Percentiles rank a stretch among this genome's conserved stretches.
Conservation (phyloP, 2,329 filamentous ascomycete genomes). For the Trichoderma endophyticum region DNA sequence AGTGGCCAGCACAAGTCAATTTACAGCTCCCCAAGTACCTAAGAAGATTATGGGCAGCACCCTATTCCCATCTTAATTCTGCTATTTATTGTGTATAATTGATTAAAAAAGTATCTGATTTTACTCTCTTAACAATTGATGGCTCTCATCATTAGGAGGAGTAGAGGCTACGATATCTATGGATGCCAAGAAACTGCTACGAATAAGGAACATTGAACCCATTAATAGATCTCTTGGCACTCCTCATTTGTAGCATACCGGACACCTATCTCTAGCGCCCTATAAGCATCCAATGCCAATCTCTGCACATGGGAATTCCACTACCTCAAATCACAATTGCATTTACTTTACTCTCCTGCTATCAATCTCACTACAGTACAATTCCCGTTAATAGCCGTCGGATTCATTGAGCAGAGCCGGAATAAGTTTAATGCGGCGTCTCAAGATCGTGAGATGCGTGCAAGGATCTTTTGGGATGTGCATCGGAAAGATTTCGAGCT, state of each 20-base stretch:
- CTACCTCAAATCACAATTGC: background rate
- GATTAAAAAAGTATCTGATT: background rate
- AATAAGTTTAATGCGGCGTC: conserved; percentile 12
- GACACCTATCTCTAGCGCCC: background rate
- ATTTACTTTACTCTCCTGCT: background rate
- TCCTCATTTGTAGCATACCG: background rate
- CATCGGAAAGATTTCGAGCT: background rate
- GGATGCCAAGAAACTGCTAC: background rate
- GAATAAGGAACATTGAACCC: background rate
- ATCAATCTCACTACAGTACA: background rate
- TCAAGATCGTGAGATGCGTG: background rate
- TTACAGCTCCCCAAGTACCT: background rate
- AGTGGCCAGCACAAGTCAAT: background rate
- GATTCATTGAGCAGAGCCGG: background rate
- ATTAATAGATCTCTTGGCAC: background rate
- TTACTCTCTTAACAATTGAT: background rate
- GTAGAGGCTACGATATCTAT: background rate
- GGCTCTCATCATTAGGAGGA: background rate
- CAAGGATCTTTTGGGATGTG: background rate
- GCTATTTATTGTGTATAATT: background rate
- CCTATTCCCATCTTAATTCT: background rate
- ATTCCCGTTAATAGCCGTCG: background rate
- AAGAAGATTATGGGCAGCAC: background rate
- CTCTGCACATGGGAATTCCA: no score
- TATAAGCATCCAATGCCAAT: no score